Evolutionary conservation across 2,329 filamentous ascomycete species (phyloP).

Genomic region (Trichoderma sp.): DNA sequence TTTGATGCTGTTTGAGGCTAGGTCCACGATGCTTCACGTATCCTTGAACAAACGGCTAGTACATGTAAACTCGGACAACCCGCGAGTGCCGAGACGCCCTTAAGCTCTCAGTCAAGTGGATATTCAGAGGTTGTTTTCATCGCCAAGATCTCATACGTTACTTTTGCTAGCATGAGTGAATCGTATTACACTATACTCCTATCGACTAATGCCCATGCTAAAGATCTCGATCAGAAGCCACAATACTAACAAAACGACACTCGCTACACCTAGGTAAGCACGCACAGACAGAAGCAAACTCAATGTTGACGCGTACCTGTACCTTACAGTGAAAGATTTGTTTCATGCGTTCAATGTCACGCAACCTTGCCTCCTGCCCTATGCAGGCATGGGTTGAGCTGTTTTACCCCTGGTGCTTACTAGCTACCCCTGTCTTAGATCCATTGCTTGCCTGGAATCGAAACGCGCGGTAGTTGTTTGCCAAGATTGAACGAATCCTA

Average conservation of each 20-base stretch:
- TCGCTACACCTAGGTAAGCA: background rate
- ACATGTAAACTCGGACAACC: background rate
- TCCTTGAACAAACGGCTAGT: background rate
- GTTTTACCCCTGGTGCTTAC: slow-evolving; percentile 14
- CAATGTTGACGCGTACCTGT: background rate
- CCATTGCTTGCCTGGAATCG: background rate
- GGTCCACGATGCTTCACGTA: background rate
- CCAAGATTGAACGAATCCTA: background rate
- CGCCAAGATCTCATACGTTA: background rate
- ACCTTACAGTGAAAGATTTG: background rate
- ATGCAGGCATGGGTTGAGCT: background rate
- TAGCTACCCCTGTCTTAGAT: slow-evolving; percentile 3
- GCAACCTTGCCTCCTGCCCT: slow-evolving; percentile 1
- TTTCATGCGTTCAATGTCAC: background rate
- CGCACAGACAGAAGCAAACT: background rate
- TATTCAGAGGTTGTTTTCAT: background rate
- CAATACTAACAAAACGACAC: background rate
- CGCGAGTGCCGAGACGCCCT: background rate
- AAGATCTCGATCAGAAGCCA: background rate
- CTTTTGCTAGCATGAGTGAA: background rate
- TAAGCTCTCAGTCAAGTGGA: background rate
- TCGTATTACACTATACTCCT: background rate
- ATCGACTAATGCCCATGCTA: background rate
- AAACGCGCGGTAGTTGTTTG: background rate
- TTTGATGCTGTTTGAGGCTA: background rate